phyloP scores from a whole-genome alignment of 139 green algal genomes.

The Coelastrella sp. region DNA sequence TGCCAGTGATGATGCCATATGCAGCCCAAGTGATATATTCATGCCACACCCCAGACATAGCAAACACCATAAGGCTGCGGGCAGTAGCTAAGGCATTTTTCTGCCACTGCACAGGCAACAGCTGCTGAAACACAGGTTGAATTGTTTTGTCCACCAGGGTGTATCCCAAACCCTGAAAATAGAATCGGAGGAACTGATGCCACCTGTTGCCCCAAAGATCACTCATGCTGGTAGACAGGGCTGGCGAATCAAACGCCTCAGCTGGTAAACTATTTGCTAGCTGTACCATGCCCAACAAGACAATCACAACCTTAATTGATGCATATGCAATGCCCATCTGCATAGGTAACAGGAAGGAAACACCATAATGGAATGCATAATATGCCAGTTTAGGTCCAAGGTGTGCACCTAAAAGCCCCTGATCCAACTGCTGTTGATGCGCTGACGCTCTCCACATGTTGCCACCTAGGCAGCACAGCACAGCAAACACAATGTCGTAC shows the following conservation, averaged over 20 bases:
- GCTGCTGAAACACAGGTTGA: neutral
- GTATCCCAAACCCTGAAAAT: conserved; percentile 23
- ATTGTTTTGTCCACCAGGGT: neutral
- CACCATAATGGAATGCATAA: conserved; percentile 15
- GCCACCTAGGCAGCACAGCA: conserved; percentile 9
- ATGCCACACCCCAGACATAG: conserved; percentile 22
- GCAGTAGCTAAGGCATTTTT: neutral
- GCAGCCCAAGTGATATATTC: conserved; percentile 33
- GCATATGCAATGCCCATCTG: conserved; percentile 24
- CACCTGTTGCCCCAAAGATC: conserved; percentile 29
- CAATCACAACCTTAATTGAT: neutral
- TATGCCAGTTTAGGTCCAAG: neutral
- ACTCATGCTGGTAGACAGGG: neutral
- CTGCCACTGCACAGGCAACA: neutral
- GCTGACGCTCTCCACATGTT: neutral
- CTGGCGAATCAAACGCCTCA: neutral
- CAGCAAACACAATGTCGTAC: neutral
- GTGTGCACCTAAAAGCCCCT: neutral
- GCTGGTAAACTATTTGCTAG: neutral
- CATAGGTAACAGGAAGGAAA: neutral
- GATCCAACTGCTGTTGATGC: neutral
- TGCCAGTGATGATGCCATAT: conserved; percentile 13
- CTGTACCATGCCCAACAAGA: neutral
- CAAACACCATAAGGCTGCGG: conserved; percentile 23
- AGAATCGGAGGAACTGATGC: conserved; percentile 14